Conservation (phyloP, 139 green algal species). For the Chlamydomonas schloesseri region DNA sequence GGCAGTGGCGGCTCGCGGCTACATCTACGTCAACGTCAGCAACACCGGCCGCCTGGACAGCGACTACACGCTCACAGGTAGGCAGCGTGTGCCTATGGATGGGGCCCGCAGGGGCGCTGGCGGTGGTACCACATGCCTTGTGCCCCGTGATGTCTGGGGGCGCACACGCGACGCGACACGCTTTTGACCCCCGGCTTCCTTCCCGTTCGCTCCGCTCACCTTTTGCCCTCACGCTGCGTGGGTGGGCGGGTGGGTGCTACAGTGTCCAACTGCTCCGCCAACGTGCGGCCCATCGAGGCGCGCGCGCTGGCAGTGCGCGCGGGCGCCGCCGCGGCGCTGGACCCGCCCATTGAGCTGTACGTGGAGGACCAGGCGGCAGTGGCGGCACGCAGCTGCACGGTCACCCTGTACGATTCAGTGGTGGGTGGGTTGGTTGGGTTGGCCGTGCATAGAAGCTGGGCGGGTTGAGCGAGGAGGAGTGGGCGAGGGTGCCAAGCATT, state of each 20-base stretch:
- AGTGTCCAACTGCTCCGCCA: conserved; percentile 66
- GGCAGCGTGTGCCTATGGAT: too few relatives aligned
- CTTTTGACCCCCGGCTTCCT: too few relatives aligned
- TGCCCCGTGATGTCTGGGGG: too few relatives aligned
- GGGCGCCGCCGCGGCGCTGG: background rate
- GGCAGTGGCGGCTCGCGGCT: conserved; percentile 70
- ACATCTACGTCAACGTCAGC: conserved; percentile 65
- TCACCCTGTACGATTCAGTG: conserved; percentile 58
- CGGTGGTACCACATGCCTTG: too few relatives aligned
- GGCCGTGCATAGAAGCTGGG: too few relatives aligned
- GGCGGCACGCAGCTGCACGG: conserved; percentile 57
- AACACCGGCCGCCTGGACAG: conserved; percentile 73
- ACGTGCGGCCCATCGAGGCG: conserved; percentile 63
- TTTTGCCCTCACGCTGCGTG: too few relatives aligned
- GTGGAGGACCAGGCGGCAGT: conserved; percentile 51
- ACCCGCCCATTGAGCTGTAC: conserved; percentile 45
- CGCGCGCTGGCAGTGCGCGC: conserved; percentile 58
- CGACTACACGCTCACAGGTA: conserved; percentile 67
- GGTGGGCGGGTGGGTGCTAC: too few relatives aligned
- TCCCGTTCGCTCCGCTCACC: too few relatives aligned
- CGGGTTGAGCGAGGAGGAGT: too few relatives aligned
- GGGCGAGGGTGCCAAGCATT: too few relatives aligned
- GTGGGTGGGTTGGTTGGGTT: conserved; percentile 13
- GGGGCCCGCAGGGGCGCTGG: too few relatives aligned
- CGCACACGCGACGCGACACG: too few relatives aligned